Percentiles rank a stretch among this genome's conserved stretches.
phyloP scores from a whole-genome alignment of 768 basidiomycete species.

The Dioszegia hungarica region DNA sequence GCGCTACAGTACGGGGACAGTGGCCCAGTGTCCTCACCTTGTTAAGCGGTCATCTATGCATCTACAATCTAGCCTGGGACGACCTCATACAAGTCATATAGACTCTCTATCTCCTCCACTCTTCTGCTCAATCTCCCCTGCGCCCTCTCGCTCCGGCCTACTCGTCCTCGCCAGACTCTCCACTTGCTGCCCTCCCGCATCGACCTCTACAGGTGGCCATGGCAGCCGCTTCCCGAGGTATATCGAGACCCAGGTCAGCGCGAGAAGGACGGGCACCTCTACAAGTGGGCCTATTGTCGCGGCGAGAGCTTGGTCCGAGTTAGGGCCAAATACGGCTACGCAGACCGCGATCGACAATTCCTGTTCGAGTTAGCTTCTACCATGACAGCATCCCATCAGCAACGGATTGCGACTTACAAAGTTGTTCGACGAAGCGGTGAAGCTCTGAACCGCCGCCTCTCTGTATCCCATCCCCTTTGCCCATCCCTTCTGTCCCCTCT shows the following conservation, averaged over 20 bases:
- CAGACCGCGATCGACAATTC: slow-evolving; percentile 80
- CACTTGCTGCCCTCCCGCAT: not conserved
- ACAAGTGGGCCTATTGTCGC: slow-evolving; percentile 56
- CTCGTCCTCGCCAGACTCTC: not conserved
- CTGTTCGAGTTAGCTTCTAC: too few species aligned
- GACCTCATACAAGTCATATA: too few species aligned
- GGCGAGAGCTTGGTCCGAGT: slow-evolving; percentile 72
- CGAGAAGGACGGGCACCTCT: slow-evolving; percentile 67
- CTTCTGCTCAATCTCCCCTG: not conserved
- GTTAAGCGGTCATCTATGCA: too few species aligned
- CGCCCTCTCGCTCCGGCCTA: not conserved
- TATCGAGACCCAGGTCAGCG: slow-evolving; percentile 52
- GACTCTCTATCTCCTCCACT: not conserved
- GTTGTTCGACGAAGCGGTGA: slow-evolving; percentile 72
- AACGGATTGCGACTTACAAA: slow-evolving; percentile 10
- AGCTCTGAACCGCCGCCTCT: slow-evolving; percentile 70
- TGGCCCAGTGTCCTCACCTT: too few species aligned
- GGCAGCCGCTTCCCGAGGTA: slow-evolving; percentile 6
- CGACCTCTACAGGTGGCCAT: slow-evolving; percentile 7
- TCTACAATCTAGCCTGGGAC: too few species aligned
- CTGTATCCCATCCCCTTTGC: slow-evolving; percentile 57
- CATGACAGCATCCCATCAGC: not conserved
- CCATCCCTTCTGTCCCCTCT: slow-evolving; percentile 59
- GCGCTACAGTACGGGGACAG: too few species aligned
- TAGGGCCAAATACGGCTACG: slow-evolving; percentile 70